phyloP scores from a whole-genome alignment of 2,329 filamentous ascomycete species.

The Huntiella abstrusa region DNA sequence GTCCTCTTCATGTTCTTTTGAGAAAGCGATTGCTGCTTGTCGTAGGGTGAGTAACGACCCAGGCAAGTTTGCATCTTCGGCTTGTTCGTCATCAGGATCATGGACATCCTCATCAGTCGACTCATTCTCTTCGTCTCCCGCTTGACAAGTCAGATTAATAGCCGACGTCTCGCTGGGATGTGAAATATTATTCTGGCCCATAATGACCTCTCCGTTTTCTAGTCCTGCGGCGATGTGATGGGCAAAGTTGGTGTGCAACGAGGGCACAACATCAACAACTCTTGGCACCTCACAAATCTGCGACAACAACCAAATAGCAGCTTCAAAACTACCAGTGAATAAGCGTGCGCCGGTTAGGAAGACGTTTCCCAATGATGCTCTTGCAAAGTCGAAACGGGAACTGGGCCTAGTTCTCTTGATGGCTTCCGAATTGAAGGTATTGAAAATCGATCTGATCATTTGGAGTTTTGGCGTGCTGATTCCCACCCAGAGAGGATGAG shows the following conservation, averaged over 20 bases:
- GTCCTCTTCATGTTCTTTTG: slow-evolving; percentile 57
- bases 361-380: slow-evolving; percentile 58
- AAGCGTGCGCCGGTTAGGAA: slow-evolving; percentile 72
- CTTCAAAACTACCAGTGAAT: slow-evolving; percentile 84
- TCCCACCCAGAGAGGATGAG: slow-evolving; percentile 54
- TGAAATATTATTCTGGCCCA: slow-evolving; percentile 82
- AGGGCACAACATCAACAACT: slow-evolving; percentile 62
- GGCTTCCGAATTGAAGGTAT: slow-evolving; percentile 58
- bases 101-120: slow-evolving; percentile 34
- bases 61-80: slow-evolving; percentile 66
- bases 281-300: slow-evolving; percentile 71
- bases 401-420: slow-evolving; percentile 55
- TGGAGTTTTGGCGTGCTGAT: slow-evolving; percentile 57
- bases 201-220: slow-evolving; percentile 56
- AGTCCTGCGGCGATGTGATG: slow-evolving; percentile 83
- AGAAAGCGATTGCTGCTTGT: slow-evolving; percentile 65
- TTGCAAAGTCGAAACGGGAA: slow-evolving; percentile 59
- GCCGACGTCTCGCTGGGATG: slow-evolving; percentile 54
- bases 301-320: slow-evolving; percentile 74
- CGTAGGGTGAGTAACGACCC: slow-evolving; percentile 65
- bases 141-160: slow-evolving; percentile 15
- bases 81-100: slow-evolving; percentile 38
- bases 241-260: slow-evolving; percentile 87
- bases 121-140: slow-evolving; percentile 7
- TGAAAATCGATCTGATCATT: slow-evolving; percentile 58